Evolutionary conservation across 2,329 filamentous ascomycete genomes (phyloP).

Genomic region (Verticillium zaregamsianum): DNA sequence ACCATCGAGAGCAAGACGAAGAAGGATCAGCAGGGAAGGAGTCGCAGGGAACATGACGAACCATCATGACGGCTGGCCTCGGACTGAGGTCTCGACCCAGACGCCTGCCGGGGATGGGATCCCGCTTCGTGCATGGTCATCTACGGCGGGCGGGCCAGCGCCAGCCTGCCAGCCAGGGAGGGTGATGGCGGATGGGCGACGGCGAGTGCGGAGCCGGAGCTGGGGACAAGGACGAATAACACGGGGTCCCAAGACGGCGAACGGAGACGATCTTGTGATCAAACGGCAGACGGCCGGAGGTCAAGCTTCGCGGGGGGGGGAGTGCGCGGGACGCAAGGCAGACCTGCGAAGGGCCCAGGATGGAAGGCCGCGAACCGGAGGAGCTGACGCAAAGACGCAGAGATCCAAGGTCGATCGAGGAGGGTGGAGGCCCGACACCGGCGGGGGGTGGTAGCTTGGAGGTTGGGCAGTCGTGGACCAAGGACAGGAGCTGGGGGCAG

Average conservation of each 20-base stretch:
- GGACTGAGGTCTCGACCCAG: background rate
- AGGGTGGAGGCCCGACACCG: background rate
- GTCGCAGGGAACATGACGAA: background rate
- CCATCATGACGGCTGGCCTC: background rate
- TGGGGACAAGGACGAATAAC: background rate
- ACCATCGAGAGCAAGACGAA: background rate
- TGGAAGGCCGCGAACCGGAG: background rate
- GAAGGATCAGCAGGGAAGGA: background rate
- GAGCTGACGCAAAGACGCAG: background rate
- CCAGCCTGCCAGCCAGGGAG: background rate
- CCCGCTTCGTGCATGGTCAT: background rate
- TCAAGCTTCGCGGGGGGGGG: background rate
- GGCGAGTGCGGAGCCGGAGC: background rate
- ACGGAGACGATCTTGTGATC: background rate
- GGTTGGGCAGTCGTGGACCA: background rate
- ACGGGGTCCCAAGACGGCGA: background rate
- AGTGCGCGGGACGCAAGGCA: background rate
- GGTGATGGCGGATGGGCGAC: background rate
- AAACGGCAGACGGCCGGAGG: background rate
- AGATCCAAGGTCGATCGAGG: background rate
- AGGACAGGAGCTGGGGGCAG: background rate
- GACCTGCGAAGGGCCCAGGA: background rate
- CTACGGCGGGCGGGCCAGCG: background rate
- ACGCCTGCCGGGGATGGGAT: background rate
- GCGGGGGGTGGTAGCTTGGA: background rate